Percentiles rank a stretch among this genome's conserved stretches.
These are phyloP conservation scores for Thalassiosira hispida DNA, from an alignment of 352 stramenopile species.

Conservation along the genomic window DNA sequence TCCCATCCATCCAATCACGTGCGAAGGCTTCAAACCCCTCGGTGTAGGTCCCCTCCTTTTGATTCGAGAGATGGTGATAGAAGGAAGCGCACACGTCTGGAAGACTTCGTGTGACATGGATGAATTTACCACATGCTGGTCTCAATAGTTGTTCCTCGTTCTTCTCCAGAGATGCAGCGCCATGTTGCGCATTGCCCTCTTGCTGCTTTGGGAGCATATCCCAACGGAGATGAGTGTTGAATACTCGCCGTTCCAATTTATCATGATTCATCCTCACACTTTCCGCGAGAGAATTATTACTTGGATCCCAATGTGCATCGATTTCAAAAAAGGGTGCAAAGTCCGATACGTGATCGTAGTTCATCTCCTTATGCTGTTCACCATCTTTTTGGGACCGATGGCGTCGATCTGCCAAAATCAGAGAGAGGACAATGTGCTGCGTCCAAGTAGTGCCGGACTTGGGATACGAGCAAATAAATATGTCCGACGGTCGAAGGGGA, in stretches of 20 bases:
- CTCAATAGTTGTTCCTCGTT: slow-evolving; percentile 4
- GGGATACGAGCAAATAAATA: slow-evolving; percentile 74
- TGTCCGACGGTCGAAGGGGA: slow-evolving; percentile 29
- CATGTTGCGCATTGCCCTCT: not conserved
- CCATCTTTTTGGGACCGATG: not conserved
- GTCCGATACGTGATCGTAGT: slow-evolving; percentile 56
- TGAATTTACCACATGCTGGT: slow-evolving; percentile 50
- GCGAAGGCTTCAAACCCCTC: slow-evolving; percentile 54
- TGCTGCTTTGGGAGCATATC: slow-evolving; percentile 58
- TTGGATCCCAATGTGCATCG: slow-evolving; percentile 64
- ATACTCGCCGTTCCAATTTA: slow-evolving; percentile 48
- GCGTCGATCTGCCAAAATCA: slow-evolving; percentile 44
- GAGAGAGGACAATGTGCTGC: slow-evolving; percentile 65
- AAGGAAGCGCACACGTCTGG: slow-evolving; percentile 65
- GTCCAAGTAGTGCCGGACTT: slow-evolving; percentile 77
- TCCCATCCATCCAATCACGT: slow-evolving; percentile 62
- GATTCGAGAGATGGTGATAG: slow-evolving; percentile 73
- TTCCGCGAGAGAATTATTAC: slow-evolving; percentile 15
- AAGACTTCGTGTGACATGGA: slow-evolving; percentile 66
- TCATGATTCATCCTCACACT: slow-evolving; percentile 39
- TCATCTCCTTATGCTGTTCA: not conserved
- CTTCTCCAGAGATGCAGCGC: not conserved
- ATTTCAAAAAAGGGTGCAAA: slow-evolving; percentile 76
- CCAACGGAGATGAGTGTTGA: slow-evolving; percentile 71
- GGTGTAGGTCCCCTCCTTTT: slow-evolving; percentile 62